Percentiles rank a stretch among this genome's conserved stretches.
Evolutionary conservation across 257 asterid genomes (phyloP).

Genomic region (Paraleonurus japonicus): DNA sequence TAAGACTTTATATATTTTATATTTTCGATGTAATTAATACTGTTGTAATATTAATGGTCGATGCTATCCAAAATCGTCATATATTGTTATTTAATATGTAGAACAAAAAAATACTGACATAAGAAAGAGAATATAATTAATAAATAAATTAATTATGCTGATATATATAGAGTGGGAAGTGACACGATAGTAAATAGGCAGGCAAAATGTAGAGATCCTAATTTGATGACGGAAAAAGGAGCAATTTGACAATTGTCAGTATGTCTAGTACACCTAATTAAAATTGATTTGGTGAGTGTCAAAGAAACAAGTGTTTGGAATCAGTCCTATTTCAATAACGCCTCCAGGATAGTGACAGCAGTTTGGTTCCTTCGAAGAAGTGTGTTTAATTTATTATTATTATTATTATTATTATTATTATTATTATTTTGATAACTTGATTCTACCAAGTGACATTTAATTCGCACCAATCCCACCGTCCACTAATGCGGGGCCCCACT

Average conservation of each 20-base stretch:
- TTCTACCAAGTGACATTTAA: no score
- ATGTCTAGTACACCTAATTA: background rate
- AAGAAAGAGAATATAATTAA: background rate
- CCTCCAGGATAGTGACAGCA: conserved; percentile 6
- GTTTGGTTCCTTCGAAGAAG: background rate
- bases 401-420: no score
- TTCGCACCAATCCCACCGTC: no score
- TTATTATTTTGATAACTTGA: no score
- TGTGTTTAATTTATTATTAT: no score
- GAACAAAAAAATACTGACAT: background rate
- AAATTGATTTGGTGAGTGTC: conserved; percentile 8
- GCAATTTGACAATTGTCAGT: background rate
- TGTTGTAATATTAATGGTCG: no score
- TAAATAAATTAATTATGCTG: background rate
- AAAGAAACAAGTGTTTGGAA: conserved; percentile 17
- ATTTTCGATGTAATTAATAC: no score
- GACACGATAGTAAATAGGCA: background rate
- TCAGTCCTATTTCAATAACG: conserved; percentile 1
- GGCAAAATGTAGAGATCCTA: background rate
- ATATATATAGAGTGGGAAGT: background rate
- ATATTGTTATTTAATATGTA: background rate
- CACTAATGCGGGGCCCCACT: no score
- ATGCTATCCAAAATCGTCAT: background rate
- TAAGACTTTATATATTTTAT: no score
- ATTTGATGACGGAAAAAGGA: background rate